Evolutionary conservation across 139 green algal species (phyloP).

Genomic region (Chlorella ohadii): DNA sequence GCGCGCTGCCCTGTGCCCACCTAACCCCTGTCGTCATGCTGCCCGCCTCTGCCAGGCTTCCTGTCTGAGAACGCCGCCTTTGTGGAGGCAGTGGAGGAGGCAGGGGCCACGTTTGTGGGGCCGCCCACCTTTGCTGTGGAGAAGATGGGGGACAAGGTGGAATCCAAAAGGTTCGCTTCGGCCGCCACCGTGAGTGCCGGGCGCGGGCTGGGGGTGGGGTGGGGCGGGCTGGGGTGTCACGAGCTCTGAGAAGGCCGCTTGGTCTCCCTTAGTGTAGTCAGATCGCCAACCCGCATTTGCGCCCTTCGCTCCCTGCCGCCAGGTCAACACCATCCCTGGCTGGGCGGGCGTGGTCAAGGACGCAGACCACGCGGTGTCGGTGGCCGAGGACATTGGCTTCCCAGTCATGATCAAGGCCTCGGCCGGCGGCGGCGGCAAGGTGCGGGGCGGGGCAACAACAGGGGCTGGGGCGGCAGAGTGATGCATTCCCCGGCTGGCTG

Average conservation of each 20-base stretch:
- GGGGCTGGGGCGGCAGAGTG: too few species aligned
- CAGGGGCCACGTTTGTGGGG: slow-evolving; percentile 78
- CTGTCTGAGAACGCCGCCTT: slow-evolving; percentile 84
- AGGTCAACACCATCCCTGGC: slow-evolving; percentile 51
- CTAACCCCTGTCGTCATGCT: background rate
- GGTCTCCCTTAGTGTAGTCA: too few species aligned
- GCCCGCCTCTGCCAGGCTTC: slow-evolving; percentile 62
- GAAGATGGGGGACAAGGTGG: slow-evolving; percentile 78
- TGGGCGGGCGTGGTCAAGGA: slow-evolving; percentile 41
- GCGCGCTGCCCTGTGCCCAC: background rate
- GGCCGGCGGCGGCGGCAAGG: slow-evolving; percentile 59
- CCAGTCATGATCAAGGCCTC: slow-evolving; percentile 70
- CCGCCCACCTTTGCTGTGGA: slow-evolving; percentile 67
- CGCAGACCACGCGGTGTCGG: slow-evolving; percentile 37
- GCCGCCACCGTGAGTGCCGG: background rate
- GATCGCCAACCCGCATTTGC: too few species aligned
- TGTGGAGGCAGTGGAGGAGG: slow-evolving; percentile 60
- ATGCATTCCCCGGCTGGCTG: too few species aligned
- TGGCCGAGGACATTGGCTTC: slow-evolving; percentile 56
- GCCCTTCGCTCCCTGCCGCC: background rate
- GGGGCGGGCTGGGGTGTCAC: too few species aligned
- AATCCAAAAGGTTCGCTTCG: slow-evolving; percentile 49
- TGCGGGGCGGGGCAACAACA: background rate
- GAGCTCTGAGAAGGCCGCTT: too few species aligned
- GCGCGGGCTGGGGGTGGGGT: background rate